These are phyloP conservation scores for Alternaria triticina DNA, from an alignment of 2,329 filamentous ascomycete genomes.

Conservation along the genomic window DNA sequence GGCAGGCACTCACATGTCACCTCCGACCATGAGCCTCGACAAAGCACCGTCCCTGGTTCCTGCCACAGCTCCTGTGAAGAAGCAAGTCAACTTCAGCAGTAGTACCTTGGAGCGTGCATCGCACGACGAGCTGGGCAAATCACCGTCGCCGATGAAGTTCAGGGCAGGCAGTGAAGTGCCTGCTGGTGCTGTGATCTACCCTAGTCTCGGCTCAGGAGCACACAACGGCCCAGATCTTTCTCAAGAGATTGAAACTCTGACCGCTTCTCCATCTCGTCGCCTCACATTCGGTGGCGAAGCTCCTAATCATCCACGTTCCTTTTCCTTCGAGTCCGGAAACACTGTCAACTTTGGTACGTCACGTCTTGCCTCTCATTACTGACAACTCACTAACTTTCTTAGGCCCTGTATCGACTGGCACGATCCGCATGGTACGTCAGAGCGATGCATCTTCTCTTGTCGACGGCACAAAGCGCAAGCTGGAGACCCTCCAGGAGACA, in stretches of 20 bases:
- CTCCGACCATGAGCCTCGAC: conserved; percentile 51
- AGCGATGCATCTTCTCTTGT: conserved; percentile 47
- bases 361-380: background rate
- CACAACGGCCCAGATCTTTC: conserved; percentile 47
- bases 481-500: conserved; percentile 44
- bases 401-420: conserved; percentile 45
- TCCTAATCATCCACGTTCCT: conserved; percentile 47
- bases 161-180: conserved; percentile 44
- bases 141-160: conserved; percentile 45
- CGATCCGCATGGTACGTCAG: conserved; percentile 53
- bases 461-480: conserved; percentile 54
- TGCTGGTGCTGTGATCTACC: conserved; percentile 40
- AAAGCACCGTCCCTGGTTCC: conserved; percentile 61
- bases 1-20: conserved; percentile 64
- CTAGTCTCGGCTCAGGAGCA: conserved; percentile 35
- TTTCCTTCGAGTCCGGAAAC: conserved; percentile 57
- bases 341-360: conserved; percentile 50
- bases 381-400: background rate
- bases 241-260: conserved; percentile 28
- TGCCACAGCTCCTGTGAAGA: conserved; percentile 75
- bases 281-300: conserved; percentile 43
- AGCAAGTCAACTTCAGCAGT: conserved; percentile 82
- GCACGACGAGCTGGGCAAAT: conserved; percentile 40
- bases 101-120: conserved; percentile 62
- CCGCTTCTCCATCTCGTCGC: conserved; percentile 40